Evolutionary conservation across 345 rosid genomes (phyloP), one percentile per base, ranked within the genome.

Genomic region (Melaleuca quinquenervia): DNA sequence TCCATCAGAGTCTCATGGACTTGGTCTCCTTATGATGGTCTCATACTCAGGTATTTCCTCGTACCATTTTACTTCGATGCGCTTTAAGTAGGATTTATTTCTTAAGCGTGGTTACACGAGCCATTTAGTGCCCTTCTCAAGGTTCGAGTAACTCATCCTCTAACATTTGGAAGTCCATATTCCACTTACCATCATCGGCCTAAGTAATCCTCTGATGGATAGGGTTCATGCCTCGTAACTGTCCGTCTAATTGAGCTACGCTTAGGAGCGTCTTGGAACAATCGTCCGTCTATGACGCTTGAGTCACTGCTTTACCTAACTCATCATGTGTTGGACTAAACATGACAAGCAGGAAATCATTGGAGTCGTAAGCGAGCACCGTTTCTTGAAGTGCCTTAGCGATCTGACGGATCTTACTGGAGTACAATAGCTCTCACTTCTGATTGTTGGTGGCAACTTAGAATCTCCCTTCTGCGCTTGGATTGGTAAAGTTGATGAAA

Each of bases 401-500:
- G 41, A 94, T 85, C 82, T 93, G 90, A 36, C 93, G 85, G 3
- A 88, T 87, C 89, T 96, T 96, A 60, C 5, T 84, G 15, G 98
- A 94, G 3, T 64, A 18, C 56, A 91, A 93, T 82, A 24, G 87
- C 11, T 83, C 62, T 98, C 98, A 96, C 8, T 60, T 55, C 86
- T 78, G 89, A 41, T 86, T 16, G 54, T 92, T 83, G 21, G 89
- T 74, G 11, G 92, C 87, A 5, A 24, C 36, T 24, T 87, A 82
- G 83, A 96, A 92, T 88, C 86, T 95, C 85, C 86, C 84, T 14
- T 90, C 96, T 2, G 94, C 94, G 88, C 80, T 84, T 51, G 93
- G 90, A 55, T 87, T 82, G 13, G 98, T 92, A 85, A 96, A 95
- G 89, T 96, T 95, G 12, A 95, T 96, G 70, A 96, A 96, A 3